These are phyloP conservation scores for Echria macrotheca DNA, from an alignment of 495 filamentous ascomycete genomes.

Conservation along the genomic window DNA sequence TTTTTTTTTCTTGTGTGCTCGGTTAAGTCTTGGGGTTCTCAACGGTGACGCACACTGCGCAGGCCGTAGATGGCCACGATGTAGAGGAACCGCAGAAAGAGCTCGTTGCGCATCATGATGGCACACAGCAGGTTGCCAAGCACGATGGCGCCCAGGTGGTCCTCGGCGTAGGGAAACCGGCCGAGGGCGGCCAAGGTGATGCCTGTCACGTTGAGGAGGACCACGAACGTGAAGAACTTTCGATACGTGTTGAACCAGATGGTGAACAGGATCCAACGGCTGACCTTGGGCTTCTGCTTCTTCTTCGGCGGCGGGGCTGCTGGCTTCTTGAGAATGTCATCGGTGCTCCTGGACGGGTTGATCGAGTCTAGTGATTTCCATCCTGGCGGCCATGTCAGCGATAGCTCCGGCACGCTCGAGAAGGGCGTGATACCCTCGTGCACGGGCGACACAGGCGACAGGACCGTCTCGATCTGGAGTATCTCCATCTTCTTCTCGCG, in stretches of 20 bases:
- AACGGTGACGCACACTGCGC: conserved; percentile 31
- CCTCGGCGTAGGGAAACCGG: conserved; percentile 35
- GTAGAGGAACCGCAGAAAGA: conserved; percentile 38
- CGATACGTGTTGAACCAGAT: conserved; percentile 46
- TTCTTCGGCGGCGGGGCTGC: conserved; percentile 9
- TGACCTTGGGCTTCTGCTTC: conserved; percentile 25
- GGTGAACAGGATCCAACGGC: conserved; percentile 34
- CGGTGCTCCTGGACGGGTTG: conserved; percentile 2
- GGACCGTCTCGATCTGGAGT: conserved; percentile 20
- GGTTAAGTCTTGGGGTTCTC: too few species aligned
- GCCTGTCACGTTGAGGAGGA: conserved; percentile 32
- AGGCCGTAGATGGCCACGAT: conserved; percentile 38
- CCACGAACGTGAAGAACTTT: conserved; percentile 42
- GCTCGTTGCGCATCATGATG: conserved; percentile 40
- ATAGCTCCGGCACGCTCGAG: conserved; percentile 27
- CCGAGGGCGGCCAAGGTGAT: conserved; percentile 33
- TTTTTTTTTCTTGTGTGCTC: too few species aligned
- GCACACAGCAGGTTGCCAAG: conserved; percentile 39
- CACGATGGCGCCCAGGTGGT: conserved; percentile 39
- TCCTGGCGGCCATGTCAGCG: conserved; percentile 23
- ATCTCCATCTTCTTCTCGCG: conserved; percentile 16
- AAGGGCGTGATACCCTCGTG: conserved; percentile 37
- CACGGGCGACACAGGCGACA: conserved; percentile 26
- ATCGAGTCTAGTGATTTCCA: conserved; percentile 13
- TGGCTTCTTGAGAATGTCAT: neutral